phyloP scores from a whole-genome alignment of 352 stramenopile species.

The Phytophthora fragariae region DNA sequence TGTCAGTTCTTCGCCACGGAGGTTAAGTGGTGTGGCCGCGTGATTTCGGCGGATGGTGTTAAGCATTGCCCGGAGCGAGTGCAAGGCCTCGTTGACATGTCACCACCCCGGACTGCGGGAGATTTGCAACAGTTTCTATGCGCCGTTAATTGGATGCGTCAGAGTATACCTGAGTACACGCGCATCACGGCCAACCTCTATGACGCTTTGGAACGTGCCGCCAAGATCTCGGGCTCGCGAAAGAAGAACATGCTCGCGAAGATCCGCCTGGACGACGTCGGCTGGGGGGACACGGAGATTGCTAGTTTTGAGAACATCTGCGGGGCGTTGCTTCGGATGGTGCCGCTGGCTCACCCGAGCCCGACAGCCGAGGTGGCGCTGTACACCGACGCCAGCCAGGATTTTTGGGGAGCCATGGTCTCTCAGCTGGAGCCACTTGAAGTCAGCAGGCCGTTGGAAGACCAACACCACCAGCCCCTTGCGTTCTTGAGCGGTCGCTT shows the following conservation, averaged over 20 bases:
- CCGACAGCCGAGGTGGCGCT: conserved; percentile 4
- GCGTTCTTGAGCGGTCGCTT: too few relatives aligned
- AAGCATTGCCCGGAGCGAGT: conserved; percentile 28
- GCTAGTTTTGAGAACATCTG: neutral
- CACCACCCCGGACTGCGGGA: conserved; percentile 20
- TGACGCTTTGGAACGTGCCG: conserved; percentile 15
- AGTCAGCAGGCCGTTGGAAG: too few relatives aligned
- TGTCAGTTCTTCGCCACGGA: conserved; percentile 43
- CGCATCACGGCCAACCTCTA: neutral
- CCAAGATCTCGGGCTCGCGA: neutral
- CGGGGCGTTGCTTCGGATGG: conserved; percentile 18
- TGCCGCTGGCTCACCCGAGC: conserved; percentile 13
- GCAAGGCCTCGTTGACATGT: conserved; percentile 31
- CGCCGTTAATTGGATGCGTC: conserved; percentile 45
- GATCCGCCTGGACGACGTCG: conserved; percentile 12
- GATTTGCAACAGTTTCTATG: conserved; percentile 38
- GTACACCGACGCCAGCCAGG: too few relatives aligned
- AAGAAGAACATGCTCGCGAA: conserved; percentile 33
- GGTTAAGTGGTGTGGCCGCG: too few relatives aligned
- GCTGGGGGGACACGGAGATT: conserved; percentile 17
- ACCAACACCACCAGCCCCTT: too few relatives aligned
- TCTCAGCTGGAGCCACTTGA: too few relatives aligned
- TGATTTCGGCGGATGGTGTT: too few relatives aligned
- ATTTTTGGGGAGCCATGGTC: too few relatives aligned
- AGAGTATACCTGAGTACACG: too few relatives aligned